A percentile compares a stretch with the other conserved stretches of the same genome.
phyloP scores from a whole-genome alignment of 2,329 filamentous ascomycete species.

The Verticillium dahliae region DNA sequence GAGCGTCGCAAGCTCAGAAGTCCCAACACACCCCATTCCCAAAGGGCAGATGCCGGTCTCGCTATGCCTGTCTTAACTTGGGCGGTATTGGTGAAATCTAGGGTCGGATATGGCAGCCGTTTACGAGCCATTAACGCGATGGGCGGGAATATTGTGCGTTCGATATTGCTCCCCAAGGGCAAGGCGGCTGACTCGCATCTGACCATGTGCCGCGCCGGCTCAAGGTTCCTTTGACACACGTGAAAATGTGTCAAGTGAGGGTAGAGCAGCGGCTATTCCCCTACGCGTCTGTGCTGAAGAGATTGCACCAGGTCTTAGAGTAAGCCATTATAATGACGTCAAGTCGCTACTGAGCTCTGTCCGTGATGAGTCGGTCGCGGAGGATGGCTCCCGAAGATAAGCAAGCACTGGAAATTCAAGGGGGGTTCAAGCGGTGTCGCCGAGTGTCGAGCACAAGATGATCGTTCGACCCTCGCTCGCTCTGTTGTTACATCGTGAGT shows the following conservation, averaged over 20 bases:
- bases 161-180: neutral
- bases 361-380: neutral
- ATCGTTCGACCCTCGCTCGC: neutral
- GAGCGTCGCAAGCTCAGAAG: neutral
- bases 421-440: neutral
- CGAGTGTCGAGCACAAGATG: neutral
- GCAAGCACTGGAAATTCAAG: neutral
- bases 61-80: neutral
- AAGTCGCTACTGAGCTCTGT: no score
- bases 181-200: neutral
- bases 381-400: neutral
- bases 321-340: no score
- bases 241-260: neutral
- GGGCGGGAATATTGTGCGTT: neutral
- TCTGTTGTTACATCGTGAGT: neutral
- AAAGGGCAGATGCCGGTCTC: neutral
- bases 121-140: neutral
- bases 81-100: neutral
- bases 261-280: neutral
- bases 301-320: neutral
- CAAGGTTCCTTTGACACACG: neutral
- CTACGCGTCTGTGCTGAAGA: neutral
- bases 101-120: neutral
- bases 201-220: neutral
- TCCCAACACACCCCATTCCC: neutral